These are phyloP conservation scores for Aspergillus indologenus DNA, from an alignment of 495 filamentous ascomycete species.

Conservation along the genomic window DNA sequence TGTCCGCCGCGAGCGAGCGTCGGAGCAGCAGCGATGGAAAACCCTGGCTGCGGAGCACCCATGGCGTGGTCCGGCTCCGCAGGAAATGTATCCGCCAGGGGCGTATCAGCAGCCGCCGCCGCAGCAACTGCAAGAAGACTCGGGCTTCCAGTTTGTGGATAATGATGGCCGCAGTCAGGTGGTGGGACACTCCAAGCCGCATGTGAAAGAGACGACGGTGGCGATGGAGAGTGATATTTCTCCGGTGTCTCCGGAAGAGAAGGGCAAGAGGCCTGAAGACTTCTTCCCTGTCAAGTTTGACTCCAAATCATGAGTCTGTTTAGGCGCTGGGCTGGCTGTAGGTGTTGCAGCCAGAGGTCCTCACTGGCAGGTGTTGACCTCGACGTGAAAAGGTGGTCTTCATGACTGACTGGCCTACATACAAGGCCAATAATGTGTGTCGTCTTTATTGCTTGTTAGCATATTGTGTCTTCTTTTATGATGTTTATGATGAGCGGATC, in stretches of 20 bases:
- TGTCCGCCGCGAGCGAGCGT: neutral
- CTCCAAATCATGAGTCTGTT: neutral
- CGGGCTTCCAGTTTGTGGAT: constrained; percentile 29
- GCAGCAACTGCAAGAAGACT: constrained; percentile 13
- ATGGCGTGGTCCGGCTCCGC: neutral
- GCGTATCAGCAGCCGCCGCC: constrained; percentile 1
- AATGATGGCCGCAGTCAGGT: constrained; percentile 24
- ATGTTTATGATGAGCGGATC: neutral
- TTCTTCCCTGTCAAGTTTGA: constrained; percentile 8
- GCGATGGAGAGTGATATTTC: constrained; percentile 10
- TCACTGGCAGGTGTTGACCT: neutral
- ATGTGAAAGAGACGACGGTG: constrained; percentile 12
- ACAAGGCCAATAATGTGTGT: neutral
- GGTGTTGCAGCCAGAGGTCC: neutral
- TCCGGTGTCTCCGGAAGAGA: constrained; percentile 16
- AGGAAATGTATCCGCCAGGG: constrained; percentile 1
- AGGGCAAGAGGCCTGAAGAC: constrained; percentile 5
- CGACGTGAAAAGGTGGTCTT: neutral
- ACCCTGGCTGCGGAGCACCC: neutral
- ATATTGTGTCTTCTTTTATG: neutral
- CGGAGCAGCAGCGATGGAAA: constrained; percentile 1
- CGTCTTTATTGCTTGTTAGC: neutral
- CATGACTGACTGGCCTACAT: neutral
- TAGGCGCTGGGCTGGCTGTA: neutral
- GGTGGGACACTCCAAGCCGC: constrained; percentile 15